Evolutionary conservation across 352 stramenopile genomes (phyloP), one percentile per base, ranked within the genome.

Genomic region (Halophytophthora polymorphica): DNA sequence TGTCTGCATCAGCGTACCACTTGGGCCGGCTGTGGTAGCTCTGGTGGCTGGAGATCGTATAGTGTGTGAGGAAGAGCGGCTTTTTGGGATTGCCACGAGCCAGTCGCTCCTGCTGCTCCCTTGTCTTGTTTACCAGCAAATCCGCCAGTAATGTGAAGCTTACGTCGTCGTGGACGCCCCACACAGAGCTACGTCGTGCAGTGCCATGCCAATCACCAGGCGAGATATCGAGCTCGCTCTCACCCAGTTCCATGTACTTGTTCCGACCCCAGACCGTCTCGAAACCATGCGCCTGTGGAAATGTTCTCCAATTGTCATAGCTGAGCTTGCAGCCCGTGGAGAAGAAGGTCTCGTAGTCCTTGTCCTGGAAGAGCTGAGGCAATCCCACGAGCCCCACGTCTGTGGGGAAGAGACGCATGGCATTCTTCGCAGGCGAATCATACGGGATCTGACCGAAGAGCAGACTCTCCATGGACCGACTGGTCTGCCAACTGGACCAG

Each of bases 401-500:
- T 17, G 56, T 25, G 29, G 57, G 66, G 14, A 66, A 68, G 4
- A 49, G 46, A 7, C 62, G 65, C 37, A 72, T 77, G 7, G 70
- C 75, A 0, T 68, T 68, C 40, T 80, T 49, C 0, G 53, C 37
- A 14, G 73, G 50, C 29, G 56, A 68, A 29, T 84, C 64, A 38
- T 73, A 78, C 5, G 72, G 59, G 7, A 86, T 34, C 41, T 87
- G 73, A 0, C 55, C 76, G 45, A 72, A 87, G 19, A 83, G 35
- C 28, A 83, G 67, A 37, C 70, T 82, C 46, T 84, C 73, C 0
- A 87, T 29, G 0, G 76, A 83, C 2, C 76, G 70, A 61, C 73
- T 87, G 14, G 76, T 84, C 12, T 61, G 46, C 62, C 64, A 84
- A 39, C 71, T 84, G 10, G 76, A 87, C 73, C 76, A 87, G 36